Conservation (phyloP, 1,284 basidiomycete genomes). For the Mrakiaceae sp. region DNA sequence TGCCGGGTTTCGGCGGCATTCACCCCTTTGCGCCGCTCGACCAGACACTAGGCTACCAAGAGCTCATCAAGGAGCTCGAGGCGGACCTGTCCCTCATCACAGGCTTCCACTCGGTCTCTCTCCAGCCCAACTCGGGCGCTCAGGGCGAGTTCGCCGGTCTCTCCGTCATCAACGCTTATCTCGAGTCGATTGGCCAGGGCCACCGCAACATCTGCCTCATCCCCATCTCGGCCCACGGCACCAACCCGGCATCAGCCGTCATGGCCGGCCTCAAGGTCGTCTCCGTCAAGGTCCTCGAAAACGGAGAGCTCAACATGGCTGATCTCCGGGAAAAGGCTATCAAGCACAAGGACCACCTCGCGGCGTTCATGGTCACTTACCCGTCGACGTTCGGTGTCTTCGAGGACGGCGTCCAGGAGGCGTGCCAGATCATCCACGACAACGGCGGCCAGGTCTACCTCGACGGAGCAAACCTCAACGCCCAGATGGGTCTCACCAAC, state of each 20-base stretch:
- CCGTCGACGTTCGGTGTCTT: conserved; percentile 97
- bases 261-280: conserved; percentile 98
- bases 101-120: conserved; percentile 84
- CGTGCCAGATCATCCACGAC: conserved; percentile 85
- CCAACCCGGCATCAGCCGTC: conserved; percentile 87
- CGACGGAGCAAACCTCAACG: conserved; percentile 94
- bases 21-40: conserved; percentile 88
- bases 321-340: conserved; percentile 81
- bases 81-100: conserved; percentile 85
- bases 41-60: conserved; percentile 78
- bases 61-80: conserved; percentile 84
- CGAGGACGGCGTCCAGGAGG: conserved; percentile 82
- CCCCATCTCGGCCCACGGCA: conserved; percentile 90
- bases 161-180: conserved; percentile 86
- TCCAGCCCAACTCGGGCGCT: conserved; percentile 96
- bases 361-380: conserved; percentile 80
- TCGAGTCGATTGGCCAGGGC: conserved; percentile 72
- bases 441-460: conserved; percentile 96
- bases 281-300: conserved; percentile 71
- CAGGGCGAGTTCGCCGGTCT: conserved; percentile 92
- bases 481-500: conserved; percentile 88
- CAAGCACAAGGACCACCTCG: conserved; percentile 80
- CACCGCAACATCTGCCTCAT: conserved; percentile 89
- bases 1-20: conserved; percentile 77
- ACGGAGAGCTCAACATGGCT: conserved; percentile 79